Conservation (phyloP, 441 rosid genomes). For the Corymbia citriodora region DNA sequence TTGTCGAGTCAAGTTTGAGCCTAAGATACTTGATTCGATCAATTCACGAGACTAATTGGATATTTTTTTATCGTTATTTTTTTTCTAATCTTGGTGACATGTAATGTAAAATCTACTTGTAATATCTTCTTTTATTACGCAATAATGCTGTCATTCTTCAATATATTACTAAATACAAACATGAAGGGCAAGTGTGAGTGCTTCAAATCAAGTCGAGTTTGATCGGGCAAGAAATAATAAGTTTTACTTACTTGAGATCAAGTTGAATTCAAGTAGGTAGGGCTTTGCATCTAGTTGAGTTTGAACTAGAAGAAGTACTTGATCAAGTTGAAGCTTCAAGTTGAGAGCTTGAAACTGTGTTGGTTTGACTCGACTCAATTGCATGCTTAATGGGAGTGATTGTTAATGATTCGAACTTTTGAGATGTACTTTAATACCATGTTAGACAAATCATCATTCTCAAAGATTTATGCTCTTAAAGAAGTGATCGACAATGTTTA, state of each 20-base stretch:
- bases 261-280: not conserved
- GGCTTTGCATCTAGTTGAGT: not conserved
- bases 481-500: not conserved
- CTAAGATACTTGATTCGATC: not conserved
- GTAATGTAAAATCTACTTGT: not conserved
- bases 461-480: not conserved
- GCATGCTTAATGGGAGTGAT: not conserved
- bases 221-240: fast-evolving
- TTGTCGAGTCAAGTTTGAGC: not conserved
- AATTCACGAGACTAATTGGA: not conserved
- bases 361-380: not conserved
- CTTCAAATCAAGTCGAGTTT: not conserved
- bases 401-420: not conserved
- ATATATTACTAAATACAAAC: not conserved
- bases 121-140: not conserved
- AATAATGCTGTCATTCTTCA: not conserved
- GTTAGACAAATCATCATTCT: not conserved
- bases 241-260: not conserved
- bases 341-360: not conserved
- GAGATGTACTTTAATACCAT: not conserved
- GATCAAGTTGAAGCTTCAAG: not conserved
- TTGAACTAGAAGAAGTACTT: not conserved
- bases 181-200: not conserved
- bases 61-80: not conserved
- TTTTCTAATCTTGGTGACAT: not conserved